phyloP scores from a whole-genome alignment of 768 basidiomycete species.

The Mycena sanguinolenta region DNA sequence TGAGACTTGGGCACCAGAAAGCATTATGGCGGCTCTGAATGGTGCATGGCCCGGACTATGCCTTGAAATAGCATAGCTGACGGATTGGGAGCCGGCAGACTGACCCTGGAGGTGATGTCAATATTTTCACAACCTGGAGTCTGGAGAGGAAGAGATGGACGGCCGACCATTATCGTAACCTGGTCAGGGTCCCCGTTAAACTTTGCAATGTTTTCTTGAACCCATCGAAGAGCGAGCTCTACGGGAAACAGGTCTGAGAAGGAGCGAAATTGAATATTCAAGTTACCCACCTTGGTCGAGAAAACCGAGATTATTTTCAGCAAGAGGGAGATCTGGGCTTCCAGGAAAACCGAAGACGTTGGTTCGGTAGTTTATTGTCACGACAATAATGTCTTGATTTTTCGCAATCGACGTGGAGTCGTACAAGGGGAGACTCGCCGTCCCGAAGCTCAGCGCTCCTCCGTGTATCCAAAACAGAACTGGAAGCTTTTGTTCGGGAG shows the following conservation, averaged over 20 bases:
- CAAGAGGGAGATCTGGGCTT: constrained; percentile 29
- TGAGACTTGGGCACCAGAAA: constrained; percentile 22
- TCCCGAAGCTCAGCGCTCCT: constrained; percentile 27
- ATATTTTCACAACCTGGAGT: too few species aligned
- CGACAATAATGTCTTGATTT: constrained; percentile 24
- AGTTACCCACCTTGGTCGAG: constrained; percentile 52
- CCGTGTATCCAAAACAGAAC: constrained; percentile 29
- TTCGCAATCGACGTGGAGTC: constrained; percentile 23
- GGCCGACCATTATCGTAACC: constrained; percentile 49
- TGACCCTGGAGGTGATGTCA: too few species aligned
- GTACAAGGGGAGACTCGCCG: constrained; percentile 17
- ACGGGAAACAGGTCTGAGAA: neutral
- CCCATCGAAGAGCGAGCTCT: constrained; percentile 49
- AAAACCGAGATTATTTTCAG: constrained; percentile 31
- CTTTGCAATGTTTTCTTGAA: constrained; percentile 58
- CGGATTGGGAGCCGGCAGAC: constrained; percentile 27
- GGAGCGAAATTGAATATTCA: too few species aligned
- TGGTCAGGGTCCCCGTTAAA: constrained; percentile 59
- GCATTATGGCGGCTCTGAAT: constrained; percentile 31
- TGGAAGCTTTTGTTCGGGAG: neutral
- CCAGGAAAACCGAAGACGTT: constrained; percentile 34
- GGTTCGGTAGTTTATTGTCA: constrained; percentile 32
- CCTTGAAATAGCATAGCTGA: constrained; percentile 1
- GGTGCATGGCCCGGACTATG: constrained; percentile 20
- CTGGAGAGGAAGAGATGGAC: too few species aligned